phyloP scores from a whole-genome alignment of 1,284 basidiomycete genomes.

The Trichosporon sp. region DNA sequence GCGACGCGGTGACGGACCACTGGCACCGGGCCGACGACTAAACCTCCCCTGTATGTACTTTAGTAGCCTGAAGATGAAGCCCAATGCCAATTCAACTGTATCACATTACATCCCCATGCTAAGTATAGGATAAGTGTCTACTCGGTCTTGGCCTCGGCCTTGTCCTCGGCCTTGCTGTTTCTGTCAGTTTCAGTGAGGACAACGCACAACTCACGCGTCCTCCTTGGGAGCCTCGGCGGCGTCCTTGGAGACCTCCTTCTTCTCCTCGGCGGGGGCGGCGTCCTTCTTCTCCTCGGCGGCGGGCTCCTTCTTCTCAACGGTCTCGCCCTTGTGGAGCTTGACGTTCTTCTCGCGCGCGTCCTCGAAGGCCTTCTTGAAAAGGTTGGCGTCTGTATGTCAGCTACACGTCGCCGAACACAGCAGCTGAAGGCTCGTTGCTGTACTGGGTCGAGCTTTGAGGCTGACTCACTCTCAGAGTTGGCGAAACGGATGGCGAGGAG shows the following conservation, averaged over 20 bases:
- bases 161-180: constrained; percentile 22
- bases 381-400: constrained; percentile 68
- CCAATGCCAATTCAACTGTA: background rate
- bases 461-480: constrained; percentile 84
- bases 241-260: constrained; percentile 38
- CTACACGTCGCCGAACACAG: background rate
- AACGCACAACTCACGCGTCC: background rate
- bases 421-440: background rate
- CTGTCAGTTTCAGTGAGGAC: background rate
- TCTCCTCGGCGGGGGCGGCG: too few species aligned
- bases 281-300: constrained; percentile 33
- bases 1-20: constrained; percentile 4
- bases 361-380: constrained; percentile 88
- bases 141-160: constrained; percentile 24
- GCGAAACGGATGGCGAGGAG: constrained; percentile 98
- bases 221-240: constrained; percentile 7
- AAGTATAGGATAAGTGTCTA: constrained; percentile 9
- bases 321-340: constrained; percentile 42
- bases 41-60: too few species aligned
- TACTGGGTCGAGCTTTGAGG: background rate
- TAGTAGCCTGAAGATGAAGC: too few species aligned
- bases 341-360: constrained; percentile 74
- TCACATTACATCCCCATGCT: constrained; percentile 22
- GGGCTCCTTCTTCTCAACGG: constrained; percentile 38
- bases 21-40: background rate